Base-by-base conservation (phyloP, 768 basidiomycete species). In the Hygrocybe punicea region DNA sequence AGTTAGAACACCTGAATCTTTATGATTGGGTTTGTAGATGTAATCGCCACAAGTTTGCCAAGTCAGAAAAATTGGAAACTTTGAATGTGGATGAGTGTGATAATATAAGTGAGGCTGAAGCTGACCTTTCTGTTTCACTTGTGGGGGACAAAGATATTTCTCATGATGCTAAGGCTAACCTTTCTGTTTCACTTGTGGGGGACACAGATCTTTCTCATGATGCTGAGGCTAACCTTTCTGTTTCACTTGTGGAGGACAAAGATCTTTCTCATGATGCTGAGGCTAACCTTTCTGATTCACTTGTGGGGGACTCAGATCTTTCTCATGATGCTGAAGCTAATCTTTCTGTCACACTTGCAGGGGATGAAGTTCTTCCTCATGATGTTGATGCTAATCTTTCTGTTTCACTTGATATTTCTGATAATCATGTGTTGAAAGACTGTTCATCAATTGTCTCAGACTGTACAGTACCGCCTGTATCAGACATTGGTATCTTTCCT, bases 1-100 rank as follows among this genome's bases (percentile, higher is more conserved):
- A 62, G 4, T 62, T 63, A 25, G 47, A 58, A 4, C 34, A 53
- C 40, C 13, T 61, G 19, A 47, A 14, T 19, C 46, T 64, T 13
- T 63, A 64, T 58, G 63, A 65, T 33, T 65, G 57, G 58, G 34
- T 66, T 29, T 17, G 59, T 8, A 34, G 29, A 13, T 59, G 54
- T 33, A 42, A 34, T 9, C 47, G 54, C 17, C 13, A 47, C 11
- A 56, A 49, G 36, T 24, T 33, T n/a, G 13, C 34, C 1, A 57
- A 51, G 14, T 17, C 11, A n/a, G 23, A 51, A 7, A 36, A 36
- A 16, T 13, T 33, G 14, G 25, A 51, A 36, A 13, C 13, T 36
- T n/a, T 17, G 21, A 35, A 33, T 33, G 14, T 25, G 21, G 35
- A 36, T 51, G 14, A 29, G 29, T 29, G 29, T 17, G 33, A 51